Evolutionary conservation across 2,329 filamentous ascomycete genomes (phyloP).

Genomic region (Elsinoe fawcettii): DNA sequence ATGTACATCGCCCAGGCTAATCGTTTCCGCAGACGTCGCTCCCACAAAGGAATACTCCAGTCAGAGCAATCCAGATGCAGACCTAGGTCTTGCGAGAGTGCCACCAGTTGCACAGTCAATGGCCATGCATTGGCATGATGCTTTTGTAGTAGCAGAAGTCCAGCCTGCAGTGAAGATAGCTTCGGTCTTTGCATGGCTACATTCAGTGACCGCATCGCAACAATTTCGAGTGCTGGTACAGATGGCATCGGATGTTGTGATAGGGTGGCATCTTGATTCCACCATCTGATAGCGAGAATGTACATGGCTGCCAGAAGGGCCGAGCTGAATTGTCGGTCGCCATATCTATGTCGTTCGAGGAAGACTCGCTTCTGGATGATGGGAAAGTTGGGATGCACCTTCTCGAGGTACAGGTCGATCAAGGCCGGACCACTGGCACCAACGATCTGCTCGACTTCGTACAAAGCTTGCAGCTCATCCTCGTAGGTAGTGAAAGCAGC

Average conservation of each 20-base stretch:
- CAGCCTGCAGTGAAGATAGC: slow-evolving; percentile 70
- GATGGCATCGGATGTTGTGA: slow-evolving; percentile 60
- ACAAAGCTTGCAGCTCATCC: slow-evolving; percentile 59
- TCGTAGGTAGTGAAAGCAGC: slow-evolving; percentile 63
- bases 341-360: slow-evolving; percentile 66
- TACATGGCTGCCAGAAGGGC: slow-evolving; percentile 74
- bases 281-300: slow-evolving; percentile 80
- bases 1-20: slow-evolving; percentile 88
- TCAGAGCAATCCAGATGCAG: slow-evolving; percentile 77
- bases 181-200: slow-evolving; percentile 77
- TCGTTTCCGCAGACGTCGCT: slow-evolving; percentile 73
- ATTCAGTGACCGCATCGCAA: slow-evolving; percentile 64
- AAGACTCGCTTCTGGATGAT: slow-evolving; percentile 77
- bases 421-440: slow-evolving; percentile 68
- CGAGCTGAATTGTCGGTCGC: slow-evolving; percentile 66
- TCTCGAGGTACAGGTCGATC: slow-evolving; percentile 72
- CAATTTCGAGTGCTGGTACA: slow-evolving; percentile 61
- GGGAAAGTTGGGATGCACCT: slow-evolving; percentile 73
- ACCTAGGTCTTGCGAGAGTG: slow-evolving; percentile 78
- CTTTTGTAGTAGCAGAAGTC: slow-evolving; percentile 64
- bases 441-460: slow-evolving; percentile 68
- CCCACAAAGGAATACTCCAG: slow-evolving; percentile 86
- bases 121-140: slow-evolving; percentile 75
- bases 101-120: slow-evolving; percentile 78
- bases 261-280: slow-evolving; percentile 64